Conservation (phyloP, 495 filamentous ascomycete species). For the Evernia prunastri region DNA sequence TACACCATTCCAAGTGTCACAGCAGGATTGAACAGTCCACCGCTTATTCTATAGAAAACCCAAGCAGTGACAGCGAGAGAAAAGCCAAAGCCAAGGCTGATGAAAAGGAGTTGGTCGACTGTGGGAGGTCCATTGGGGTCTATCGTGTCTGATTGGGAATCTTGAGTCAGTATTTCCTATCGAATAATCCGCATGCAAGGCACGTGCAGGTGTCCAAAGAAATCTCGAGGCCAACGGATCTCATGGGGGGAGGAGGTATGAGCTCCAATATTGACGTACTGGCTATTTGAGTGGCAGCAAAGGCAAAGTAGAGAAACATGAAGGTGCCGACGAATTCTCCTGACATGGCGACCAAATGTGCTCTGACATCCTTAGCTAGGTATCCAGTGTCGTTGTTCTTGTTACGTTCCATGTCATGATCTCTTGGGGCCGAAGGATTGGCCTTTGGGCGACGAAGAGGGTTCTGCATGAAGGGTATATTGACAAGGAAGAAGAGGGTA, state of each 20-base stretch:
- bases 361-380: conserved; percentile 15
- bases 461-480: conserved; percentile 10
- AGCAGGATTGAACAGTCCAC: conserved; percentile 77
- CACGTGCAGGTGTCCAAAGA: background rate
- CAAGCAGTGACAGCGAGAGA: conserved; percentile 74
- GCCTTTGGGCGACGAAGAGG: conserved; percentile 16
- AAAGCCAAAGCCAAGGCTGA: conserved; percentile 68
- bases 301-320: conserved; percentile 48
- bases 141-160: background rate
- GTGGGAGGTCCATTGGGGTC: background rate
- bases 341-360: conserved; percentile 23
- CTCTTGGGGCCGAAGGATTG: conserved; percentile 8
- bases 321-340: conserved; percentile 46
- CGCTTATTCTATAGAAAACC: conserved; percentile 76
- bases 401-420: conserved; percentile 11
- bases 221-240: background rate
- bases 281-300: conserved; percentile 26
- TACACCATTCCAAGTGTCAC: conserved; percentile 63
- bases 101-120: conserved; percentile 51
- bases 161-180: background rate
- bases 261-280: background rate
- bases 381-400: background rate
- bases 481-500: background rate
- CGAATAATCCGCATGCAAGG: background rate
- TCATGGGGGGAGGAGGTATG: background rate